Conservation (phyloP, 495 filamentous ascomycete genomes). For the Aspergillus funiculosus region DNA sequence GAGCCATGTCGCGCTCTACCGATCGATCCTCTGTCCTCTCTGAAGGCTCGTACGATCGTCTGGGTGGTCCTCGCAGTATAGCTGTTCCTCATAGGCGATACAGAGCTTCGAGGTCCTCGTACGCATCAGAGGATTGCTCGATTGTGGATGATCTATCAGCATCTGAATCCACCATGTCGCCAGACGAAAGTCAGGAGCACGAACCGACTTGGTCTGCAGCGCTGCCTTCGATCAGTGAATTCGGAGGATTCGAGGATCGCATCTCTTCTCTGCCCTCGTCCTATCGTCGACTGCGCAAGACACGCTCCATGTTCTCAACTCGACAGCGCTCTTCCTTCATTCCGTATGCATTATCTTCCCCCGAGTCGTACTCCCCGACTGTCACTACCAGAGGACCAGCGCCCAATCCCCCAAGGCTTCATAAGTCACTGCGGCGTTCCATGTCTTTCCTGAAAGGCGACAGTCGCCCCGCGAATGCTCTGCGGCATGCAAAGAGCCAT, state of each 20-base stretch:
- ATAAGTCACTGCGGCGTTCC: slow-evolving; percentile 45
- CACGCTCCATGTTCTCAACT: slow-evolving; percentile 65
- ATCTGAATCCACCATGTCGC: background rate
- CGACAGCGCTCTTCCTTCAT: slow-evolving; percentile 36
- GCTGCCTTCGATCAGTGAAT: slow-evolving; percentile 35
- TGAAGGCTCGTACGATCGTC: slow-evolving; percentile 26
- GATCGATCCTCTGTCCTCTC: slow-evolving; percentile 35
- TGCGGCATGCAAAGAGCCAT: slow-evolving; percentile 33
- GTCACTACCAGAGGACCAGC: slow-evolving; percentile 1
- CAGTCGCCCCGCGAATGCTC: slow-evolving; percentile 16
- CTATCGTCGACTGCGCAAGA: slow-evolving; percentile 65
- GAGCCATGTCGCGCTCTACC: slow-evolving; percentile 57
- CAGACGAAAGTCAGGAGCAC: background rate
- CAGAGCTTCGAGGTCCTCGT: background rate
- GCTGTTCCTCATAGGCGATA: slow-evolving; percentile 35
- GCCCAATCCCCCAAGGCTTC: slow-evolving; percentile 17
- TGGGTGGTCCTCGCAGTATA: slow-evolving; percentile 33
- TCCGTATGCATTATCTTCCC: slow-evolving; percentile 19
- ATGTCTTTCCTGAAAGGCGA: slow-evolving; percentile 56
- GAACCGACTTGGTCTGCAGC: slow-evolving; percentile 18
- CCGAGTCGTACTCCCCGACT: slow-evolving; percentile 12
- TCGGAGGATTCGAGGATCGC: slow-evolving; percentile 50
- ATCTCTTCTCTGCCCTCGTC: slow-evolving; percentile 64
- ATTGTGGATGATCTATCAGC: background rate
- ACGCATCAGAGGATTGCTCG: background rate